Conservation (phyloP, 78 protist genomes). For the Chrysochromulina parva region DNA sequence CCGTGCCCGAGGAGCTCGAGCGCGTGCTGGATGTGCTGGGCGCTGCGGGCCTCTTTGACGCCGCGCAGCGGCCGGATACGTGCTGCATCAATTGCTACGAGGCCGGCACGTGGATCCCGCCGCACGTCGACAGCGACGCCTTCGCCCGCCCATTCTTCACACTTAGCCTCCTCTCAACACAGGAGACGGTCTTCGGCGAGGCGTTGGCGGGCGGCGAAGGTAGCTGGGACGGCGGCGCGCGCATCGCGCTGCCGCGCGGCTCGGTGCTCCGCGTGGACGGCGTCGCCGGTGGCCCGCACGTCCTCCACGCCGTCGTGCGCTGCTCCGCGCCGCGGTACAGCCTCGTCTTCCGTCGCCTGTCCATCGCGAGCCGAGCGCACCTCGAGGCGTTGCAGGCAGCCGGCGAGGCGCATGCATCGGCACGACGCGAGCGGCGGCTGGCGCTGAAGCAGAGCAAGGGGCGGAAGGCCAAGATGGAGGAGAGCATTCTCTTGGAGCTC, state of each 20-base stretch:
- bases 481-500: too few relatives aligned
- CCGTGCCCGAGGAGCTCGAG: neutral
- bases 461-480: too few relatives aligned
- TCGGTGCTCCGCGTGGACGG: neutral
- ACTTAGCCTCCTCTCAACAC: neutral
- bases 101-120: constrained; percentile 17
- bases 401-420: too few relatives aligned
- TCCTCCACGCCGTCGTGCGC: too few relatives aligned
- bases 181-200: neutral
- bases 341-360: too few relatives aligned
- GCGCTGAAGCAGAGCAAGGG: too few relatives aligned
- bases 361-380: too few relatives aligned
- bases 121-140: constrained; percentile 40
- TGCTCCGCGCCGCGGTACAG: too few relatives aligned
- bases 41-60: neutral
- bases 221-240: neutral
- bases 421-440: too few relatives aligned
- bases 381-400: too few relatives aligned
- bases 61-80: constrained; percentile 16
- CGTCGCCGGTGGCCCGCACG: too few relatives aligned
- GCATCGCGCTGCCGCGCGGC: neutral
- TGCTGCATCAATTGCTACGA: neutral
- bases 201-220: neutral
- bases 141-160: constrained; percentile 31
- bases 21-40: neutral